Percentiles rank a stretch among this genome's conserved stretches.
These are phyloP conservation scores for Kwoniella mangroviensis DNA, from an alignment of 768 basidiomycete genomes.

Conservation along the genomic window DNA sequence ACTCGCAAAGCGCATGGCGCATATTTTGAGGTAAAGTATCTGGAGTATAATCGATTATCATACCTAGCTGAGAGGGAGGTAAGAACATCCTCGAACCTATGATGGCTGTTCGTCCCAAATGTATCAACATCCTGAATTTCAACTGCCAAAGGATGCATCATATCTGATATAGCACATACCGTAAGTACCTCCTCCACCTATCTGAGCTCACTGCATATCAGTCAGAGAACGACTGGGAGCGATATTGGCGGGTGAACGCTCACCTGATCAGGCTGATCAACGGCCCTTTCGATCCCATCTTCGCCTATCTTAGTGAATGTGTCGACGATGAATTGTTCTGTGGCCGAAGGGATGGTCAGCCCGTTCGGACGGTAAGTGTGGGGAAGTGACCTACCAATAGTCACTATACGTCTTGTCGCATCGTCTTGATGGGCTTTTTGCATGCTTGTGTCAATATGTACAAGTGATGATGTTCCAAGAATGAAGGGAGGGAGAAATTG, in stretches of 20 bases:
- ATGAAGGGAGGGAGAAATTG: neutral
- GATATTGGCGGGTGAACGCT: neutral
- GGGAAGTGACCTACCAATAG: conserved; percentile 1
- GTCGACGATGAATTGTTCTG: conserved; percentile 48
- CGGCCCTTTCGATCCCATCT: conserved; percentile 33
- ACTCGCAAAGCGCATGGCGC: conserved; percentile 19
- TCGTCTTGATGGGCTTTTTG: neutral
- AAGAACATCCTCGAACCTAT: conserved; percentile 44
- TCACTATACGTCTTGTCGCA: conserved; percentile 5
- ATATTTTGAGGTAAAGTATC: conserved; percentile 26
- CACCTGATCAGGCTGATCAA: conserved; percentile 39
- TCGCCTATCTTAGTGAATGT: conserved; percentile 40
- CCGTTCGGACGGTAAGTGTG: neutral
- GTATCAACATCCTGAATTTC: neutral
- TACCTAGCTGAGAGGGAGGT: conserved; percentile 33
- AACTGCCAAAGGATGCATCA: neutral
- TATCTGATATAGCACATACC: conserved; percentile 18
- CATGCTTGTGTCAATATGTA: neutral
- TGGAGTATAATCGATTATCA: conserved; percentile 41
- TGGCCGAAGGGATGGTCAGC: neutral
- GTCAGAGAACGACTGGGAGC: neutral
- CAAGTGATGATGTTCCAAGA: neutral
- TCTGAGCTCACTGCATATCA: conserved; percentile 19
- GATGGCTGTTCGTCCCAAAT: conserved; percentile 28
- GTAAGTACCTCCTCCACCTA: conserved; percentile 47